A percentile compares a stretch with the other conserved stretches of the same genome.
Evolutionary conservation across 2,329 filamentous ascomycete genomes (phyloP).

Genomic region (Diaporthe citriasiana): DNA sequence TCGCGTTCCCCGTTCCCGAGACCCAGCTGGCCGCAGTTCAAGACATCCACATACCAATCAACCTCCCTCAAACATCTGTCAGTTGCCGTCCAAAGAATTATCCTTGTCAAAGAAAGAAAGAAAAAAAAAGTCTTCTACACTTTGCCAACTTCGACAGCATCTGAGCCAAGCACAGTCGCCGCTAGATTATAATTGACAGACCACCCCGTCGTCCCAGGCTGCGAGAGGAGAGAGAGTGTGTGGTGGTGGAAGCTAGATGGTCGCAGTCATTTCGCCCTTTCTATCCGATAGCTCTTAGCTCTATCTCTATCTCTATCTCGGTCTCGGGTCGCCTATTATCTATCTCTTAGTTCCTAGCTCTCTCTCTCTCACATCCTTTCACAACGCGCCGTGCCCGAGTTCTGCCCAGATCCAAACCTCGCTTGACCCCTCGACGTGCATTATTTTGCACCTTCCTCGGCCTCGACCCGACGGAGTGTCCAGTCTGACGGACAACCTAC

Average conservation of each 20-base stretch:
- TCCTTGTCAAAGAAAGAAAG: not conserved
- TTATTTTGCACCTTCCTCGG: conserved; percentile 5
- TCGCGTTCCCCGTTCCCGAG: conserved; percentile 18
- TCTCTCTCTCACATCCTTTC: not conserved
- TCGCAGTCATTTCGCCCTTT: conserved; percentile 34
- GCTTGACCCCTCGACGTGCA: conserved; percentile 19
- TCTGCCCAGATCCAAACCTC: not conserved
- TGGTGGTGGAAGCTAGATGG: conserved; percentile 38
- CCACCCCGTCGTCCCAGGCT: conserved; percentile 5
- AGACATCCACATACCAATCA: conserved; percentile 33
- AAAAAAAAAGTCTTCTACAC: not conserved
- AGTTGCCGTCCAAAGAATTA: conserved; percentile 5
- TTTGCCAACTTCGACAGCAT: not conserved
- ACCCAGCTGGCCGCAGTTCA: conserved; percentile 27
- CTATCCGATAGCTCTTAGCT: conserved; percentile 21
- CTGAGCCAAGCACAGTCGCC: not conserved
- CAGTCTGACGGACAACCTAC: conserved; percentile 17
- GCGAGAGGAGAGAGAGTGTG: conserved; percentile 6
- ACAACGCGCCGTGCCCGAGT: conserved; percentile 15
- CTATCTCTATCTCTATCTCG: conserved; percentile 22
- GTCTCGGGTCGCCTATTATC: conserved; percentile 20
- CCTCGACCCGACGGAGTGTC: conserved; percentile 13
- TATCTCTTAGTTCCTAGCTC: conserved; percentile 18
- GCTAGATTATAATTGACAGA: not conserved
- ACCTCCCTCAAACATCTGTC: conserved; percentile 20